Evolutionary conservation across 2,329 filamentous ascomycete species (phyloP).

Genomic region (Claviceps maximensis): DNA sequence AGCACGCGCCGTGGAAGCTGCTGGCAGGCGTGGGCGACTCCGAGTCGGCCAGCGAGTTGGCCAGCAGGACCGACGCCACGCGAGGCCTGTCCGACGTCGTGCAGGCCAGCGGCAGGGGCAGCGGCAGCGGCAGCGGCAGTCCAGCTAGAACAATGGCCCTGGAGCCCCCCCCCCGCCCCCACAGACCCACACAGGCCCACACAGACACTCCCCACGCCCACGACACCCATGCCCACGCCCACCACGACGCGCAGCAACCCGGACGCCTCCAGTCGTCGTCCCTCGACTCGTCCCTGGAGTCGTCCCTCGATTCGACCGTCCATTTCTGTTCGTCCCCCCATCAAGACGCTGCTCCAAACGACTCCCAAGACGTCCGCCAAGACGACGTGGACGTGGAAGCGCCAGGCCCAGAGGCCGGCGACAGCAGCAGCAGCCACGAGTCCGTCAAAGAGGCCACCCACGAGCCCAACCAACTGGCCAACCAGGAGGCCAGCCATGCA

Average conservation of each 20-base stretch:
- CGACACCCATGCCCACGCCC: too few relatives aligned
- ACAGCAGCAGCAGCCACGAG: too few relatives aligned
- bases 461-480: too few relatives aligned
- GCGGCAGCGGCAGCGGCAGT: background rate
- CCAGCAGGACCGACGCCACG: background rate
- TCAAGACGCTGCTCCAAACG: too few relatives aligned
- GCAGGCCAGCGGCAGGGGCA: background rate
- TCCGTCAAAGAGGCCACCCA: too few relatives aligned
- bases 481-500: background rate
- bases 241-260: background rate
- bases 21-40: slow-evolving; percentile 1
- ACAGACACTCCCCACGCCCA: too few relatives aligned
- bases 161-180: too few relatives aligned
- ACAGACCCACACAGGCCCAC: too few relatives aligned
- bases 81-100: background rate
- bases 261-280: background rate
- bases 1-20: background rate
- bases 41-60: background rate
- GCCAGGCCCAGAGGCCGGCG: too few relatives aligned
- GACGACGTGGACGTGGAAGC: too few relatives aligned
- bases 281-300: background rate
- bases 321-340: background rate
- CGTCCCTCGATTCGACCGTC: background rate
- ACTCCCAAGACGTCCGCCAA: background rate
- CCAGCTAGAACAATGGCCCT: background rate